phyloP scores from a whole-genome alignment of 2,329 filamentous ascomycete genomes.

The Pseudogymnoascus sp. region DNA sequence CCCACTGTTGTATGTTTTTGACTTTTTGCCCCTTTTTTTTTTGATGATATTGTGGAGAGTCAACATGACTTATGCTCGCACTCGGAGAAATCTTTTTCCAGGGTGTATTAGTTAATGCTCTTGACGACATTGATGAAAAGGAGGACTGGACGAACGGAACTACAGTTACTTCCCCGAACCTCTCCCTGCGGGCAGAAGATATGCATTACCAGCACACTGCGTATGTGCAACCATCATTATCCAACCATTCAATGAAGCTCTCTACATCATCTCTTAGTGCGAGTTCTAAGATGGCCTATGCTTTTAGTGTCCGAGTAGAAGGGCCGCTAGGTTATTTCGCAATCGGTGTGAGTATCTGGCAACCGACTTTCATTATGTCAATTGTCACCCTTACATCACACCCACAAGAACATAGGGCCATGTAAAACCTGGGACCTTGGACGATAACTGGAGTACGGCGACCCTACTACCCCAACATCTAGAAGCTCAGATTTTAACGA shows the following conservation, averaged over 20 bases:
- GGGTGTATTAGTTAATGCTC: not conserved
- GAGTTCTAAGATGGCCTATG: not conserved
- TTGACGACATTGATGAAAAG: not conserved
- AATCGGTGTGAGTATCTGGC: not conserved
- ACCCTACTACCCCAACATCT: not conserved
- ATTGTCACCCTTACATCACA: not conserved
- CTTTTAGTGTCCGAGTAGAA: not conserved
- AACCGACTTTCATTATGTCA: not conserved
- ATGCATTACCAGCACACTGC: not conserved
- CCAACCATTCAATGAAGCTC: not conserved
- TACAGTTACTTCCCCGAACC: not conserved
- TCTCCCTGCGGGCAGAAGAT: not conserved
- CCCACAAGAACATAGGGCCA: not conserved
- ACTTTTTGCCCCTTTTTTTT: not conserved
- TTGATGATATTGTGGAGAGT: not conserved
- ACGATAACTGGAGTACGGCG: not conserved
- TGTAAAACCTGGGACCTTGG: not conserved
- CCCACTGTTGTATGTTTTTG: too few relatives aligned
- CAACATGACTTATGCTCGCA: not conserved
- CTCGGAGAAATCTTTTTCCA: not conserved
- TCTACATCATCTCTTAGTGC: constrained; percentile 5
- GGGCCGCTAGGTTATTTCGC: not conserved
- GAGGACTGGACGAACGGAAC: not conserved
- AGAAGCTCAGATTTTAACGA: not conserved
- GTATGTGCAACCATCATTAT: constrained; percentile 4